Evolutionary conservation across 495 filamentous ascomycete genomes (phyloP), one percentile per base, ranked within the genome.

Genomic region (Annulohypoxylon bovei): DNA sequence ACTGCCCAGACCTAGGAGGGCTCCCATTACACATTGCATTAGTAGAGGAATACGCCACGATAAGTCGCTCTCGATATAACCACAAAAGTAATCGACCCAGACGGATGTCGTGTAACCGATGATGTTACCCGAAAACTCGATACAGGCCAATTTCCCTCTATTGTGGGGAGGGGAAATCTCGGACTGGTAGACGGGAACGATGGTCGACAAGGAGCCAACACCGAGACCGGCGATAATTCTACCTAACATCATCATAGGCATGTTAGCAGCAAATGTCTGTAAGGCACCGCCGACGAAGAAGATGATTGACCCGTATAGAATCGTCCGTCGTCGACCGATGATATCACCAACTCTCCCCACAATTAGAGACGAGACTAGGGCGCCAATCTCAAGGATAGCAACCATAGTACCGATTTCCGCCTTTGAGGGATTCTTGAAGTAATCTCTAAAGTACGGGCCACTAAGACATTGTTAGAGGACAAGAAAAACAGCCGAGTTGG

Each of bases 71-170:
- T 92, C 73, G 74, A 99, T 98, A 77, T 87, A 98, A 60, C 92
- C 95, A 80, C 95, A 98, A 68, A 94, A 93, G 77, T 98, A 99
- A 81, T 98, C 95, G 0, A 98, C 94, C 95, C 95, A 99, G 7
- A 99, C 95, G 70, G 94, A 97, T 52, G 93, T 91, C 50, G 93
- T 92, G 79, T 99, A 99, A 23, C 95, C 95, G 68, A 90, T 88
- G 66, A 99, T 96, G 78, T 99, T 99, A 30, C 95, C 95, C 0
- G 96, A 93, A 75, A 99, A 99, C 77, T 98, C 96, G 64, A 99
- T 98, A 79, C 95, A 99, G 11, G 95, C 95, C 62, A 98, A 84
- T 79, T 95, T 94, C 16, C 96, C 96, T 58, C 96, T 86, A 77
- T 97, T 98, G 70, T 99, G 96, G 12, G 95, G 93, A 57, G 95